A percentile compares a stretch with the other conserved stretches of the same genome.
Evolutionary conservation across 202 grass and related monocot species (phyloP).

Genomic region (Panicum hallii): DNA sequence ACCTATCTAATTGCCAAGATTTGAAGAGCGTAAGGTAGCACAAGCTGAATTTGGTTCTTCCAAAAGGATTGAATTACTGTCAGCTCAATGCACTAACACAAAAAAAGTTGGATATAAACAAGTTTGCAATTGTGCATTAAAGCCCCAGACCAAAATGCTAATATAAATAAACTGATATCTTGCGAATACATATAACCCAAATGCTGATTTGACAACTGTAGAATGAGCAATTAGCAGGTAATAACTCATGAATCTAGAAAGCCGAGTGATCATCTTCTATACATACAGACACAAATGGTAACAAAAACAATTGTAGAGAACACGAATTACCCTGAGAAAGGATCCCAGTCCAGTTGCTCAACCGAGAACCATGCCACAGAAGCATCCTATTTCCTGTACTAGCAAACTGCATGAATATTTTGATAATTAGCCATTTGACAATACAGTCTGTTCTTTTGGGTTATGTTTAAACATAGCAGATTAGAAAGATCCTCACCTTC

Average conservation of each 20-base stretch:
- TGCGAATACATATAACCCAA: conserved; percentile 2
- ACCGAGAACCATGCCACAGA: conserved; percentile 96
- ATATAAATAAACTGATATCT: conserved; percentile 32
- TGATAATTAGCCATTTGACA: conserved; percentile 27
- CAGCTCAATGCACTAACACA: background rate
- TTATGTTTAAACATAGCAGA: background rate
- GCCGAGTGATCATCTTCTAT: conserved; percentile 15
- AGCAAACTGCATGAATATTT: conserved; percentile 70
- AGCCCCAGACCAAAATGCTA: conserved; percentile 14
- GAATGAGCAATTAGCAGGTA: conserved; percentile 25
- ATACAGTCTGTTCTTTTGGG: conserved; percentile 3
- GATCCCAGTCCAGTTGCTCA: conserved; percentile 94
- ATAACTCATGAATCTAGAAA: conserved; percentile 32
- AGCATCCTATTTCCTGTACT: conserved; percentile 86
- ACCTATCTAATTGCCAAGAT: conserved; percentile 17
- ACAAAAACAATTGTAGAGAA: conserved; percentile 27
- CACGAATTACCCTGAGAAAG: conserved; percentile 82
- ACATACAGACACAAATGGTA: conserved; percentile 7
- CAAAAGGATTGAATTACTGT: background rate
- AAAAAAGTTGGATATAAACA: conserved; percentile 6
- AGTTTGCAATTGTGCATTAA: background rate
- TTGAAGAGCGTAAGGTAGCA: conserved; percentile 11
- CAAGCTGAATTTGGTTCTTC: conserved; percentile 20
- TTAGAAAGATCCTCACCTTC: conserved; percentile 61
- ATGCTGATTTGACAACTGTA: background rate